Percentiles rank a stretch among this genome's conserved stretches.
Conservation (phyloP, 177 flowering plant genomes). For the Vitis hybrid region DNA sequence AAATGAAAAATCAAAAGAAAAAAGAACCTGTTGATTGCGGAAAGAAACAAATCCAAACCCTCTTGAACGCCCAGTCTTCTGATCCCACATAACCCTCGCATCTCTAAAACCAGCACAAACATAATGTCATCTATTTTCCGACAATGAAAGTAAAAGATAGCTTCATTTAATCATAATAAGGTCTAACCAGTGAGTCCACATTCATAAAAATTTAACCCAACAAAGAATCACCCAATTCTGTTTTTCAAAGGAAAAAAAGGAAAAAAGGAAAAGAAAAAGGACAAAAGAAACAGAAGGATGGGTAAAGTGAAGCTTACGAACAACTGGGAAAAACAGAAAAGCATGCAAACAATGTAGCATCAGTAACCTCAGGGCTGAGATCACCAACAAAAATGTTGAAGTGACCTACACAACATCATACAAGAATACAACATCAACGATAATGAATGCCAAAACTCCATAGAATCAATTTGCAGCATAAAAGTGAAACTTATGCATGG, state of each 20-base stretch:
- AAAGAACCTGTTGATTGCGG: slow-evolving; percentile 79
- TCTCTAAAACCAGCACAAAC: slow-evolving; percentile 49
- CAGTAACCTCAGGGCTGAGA: slow-evolving; percentile 96
- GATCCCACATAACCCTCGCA: slow-evolving; percentile 99
- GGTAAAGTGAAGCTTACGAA: slow-evolving; percentile 62
- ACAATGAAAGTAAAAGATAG: no score
- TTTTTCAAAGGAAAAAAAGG: not conserved
- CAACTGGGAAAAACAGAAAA: slow-evolving; percentile 91
- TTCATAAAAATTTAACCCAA: not conserved
- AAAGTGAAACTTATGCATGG: not conserved
- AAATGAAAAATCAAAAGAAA: not conserved
- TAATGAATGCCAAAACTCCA: not conserved
- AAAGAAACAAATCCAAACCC: slow-evolving; percentile 99
- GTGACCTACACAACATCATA: slow-evolving; percentile 56
- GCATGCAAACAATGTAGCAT: slow-evolving; percentile 85
- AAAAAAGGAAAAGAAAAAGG: not conserved
- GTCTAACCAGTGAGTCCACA: not conserved
- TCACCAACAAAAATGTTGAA: slow-evolving; percentile 97
- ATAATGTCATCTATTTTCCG: not conserved
- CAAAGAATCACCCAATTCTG: no score
- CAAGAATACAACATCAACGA: not conserved
- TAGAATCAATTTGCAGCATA: not conserved
- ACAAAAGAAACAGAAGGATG: slow-evolving; percentile 3
- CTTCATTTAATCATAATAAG: not conserved
- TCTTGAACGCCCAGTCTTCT: slow-evolving; percentile 96